These are phyloP conservation scores for Fusarium duplospermum DNA, from an alignment of 2,329 filamentous ascomycete species.

Conservation along the genomic window DNA sequence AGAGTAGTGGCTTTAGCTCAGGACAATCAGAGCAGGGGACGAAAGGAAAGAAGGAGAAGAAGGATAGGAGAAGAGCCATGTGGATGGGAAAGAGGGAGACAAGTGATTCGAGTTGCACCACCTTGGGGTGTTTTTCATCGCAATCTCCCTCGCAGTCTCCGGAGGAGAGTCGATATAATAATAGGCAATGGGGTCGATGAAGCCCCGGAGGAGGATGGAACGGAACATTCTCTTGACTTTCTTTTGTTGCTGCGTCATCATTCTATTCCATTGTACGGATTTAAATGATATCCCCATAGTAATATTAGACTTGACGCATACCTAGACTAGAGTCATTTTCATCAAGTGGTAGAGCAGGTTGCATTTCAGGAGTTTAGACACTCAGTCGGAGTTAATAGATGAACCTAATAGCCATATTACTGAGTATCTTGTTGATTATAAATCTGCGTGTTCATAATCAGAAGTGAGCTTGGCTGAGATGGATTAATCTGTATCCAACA, in stretches of 20 bases:
- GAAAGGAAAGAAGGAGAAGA: slow-evolving; percentile 18
- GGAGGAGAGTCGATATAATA: background rate
- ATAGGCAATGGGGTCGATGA: background rate
- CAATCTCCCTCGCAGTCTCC: background rate
- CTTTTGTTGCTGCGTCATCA: background rate
- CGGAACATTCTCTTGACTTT: background rate
- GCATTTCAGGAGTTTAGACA: background rate
- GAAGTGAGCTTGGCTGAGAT: background rate
- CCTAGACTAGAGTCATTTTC: background rate
- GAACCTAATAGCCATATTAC: background rate
- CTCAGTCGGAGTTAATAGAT: background rate
- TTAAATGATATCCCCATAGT: background rate
- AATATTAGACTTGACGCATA: background rate
- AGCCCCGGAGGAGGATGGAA: background rate
- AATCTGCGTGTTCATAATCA: background rate
- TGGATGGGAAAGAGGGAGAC: slow-evolving; percentile 12
- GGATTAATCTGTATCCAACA: background rate
- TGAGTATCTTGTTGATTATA: background rate
- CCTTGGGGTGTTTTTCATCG: background rate
- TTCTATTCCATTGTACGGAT: background rate
- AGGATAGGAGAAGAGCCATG: slow-evolving; percentile 24
- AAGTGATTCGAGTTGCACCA: background rate
- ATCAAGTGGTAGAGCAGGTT: background rate
- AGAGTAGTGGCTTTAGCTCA: background rate
- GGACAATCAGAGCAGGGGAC: background rate